Percentiles rank a stretch among this genome's conserved stretches.
Evolutionary conservation across 306 rosid species (phyloP).

Genomic region (Sindora glabra): DNA sequence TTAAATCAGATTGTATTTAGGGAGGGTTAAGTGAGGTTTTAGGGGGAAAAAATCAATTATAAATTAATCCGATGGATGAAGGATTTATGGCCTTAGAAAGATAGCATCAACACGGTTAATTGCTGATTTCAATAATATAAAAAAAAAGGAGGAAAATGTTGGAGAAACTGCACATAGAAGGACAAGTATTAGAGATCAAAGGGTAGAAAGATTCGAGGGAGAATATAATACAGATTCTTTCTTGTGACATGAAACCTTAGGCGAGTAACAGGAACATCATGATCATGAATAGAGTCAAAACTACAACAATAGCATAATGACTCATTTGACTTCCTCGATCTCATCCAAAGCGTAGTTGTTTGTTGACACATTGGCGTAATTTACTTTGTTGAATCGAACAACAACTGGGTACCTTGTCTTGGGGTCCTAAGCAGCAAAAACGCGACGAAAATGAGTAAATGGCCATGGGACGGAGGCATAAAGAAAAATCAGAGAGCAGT

Average conservation of each 20-base stretch:
- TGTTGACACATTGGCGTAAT: constrained; percentile 82
- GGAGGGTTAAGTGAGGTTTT: too few relatives aligned
- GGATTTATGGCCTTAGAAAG: background rate
- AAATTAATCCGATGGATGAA: too few relatives aligned
- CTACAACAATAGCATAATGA: constrained; percentile 15
- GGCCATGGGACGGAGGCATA: too few relatives aligned
- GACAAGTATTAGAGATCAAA: constrained; percentile 17
- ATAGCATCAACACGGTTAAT: background rate
- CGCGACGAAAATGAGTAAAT: background rate
- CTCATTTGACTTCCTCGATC: constrained; percentile 59
- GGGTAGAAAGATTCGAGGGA: constrained; percentile 17
- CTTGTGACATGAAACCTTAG: constrained; percentile 10
- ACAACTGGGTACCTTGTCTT: constrained; percentile 80
- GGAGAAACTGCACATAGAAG: constrained; percentile 23
- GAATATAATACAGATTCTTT: constrained; percentile 38
- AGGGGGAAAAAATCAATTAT: too few relatives aligned
- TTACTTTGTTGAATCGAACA: constrained; percentile 77
- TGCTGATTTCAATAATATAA: background rate
- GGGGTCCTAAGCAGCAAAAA: constrained; percentile 47
- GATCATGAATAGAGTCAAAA: too few relatives aligned
- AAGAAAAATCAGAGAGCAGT: background rate
- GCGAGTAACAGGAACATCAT: constrained; percentile 27
- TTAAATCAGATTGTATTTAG: too few relatives aligned
- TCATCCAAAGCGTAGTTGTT: constrained; percentile 92
- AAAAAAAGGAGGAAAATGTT: background rate